These are phyloP conservation scores for Colletotrichum musicola DNA, from an alignment of 2,329 filamentous ascomycete genomes.

Conservation along the genomic window DNA sequence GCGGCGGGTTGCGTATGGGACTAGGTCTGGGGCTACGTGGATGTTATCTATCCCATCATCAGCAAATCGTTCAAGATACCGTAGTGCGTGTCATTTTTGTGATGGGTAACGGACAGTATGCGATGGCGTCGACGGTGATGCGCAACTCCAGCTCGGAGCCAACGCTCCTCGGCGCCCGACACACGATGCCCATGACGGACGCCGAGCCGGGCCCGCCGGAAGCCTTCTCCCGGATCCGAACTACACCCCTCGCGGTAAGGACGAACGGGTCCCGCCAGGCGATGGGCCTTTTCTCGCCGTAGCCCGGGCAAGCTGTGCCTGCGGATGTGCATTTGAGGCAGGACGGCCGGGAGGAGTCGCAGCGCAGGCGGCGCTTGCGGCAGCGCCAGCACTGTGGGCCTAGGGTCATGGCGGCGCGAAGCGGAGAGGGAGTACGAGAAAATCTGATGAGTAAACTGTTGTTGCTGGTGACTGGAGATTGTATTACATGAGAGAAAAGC, in stretches of 20 bases:
- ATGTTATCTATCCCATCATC: not conserved
- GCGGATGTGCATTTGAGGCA: constrained; percentile 1
- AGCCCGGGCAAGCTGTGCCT: constrained; percentile 2
- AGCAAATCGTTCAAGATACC: not conserved
- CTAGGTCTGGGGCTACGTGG: constrained; percentile 3
- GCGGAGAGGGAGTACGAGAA: not conserved
- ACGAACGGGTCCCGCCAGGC: constrained; percentile 11
- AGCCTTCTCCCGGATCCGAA: constrained; percentile 2
- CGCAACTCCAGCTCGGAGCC: constrained; percentile 5
- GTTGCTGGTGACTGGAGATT: not conserved
- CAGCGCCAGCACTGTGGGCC: constrained; percentile 28
- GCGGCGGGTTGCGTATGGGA: constrained; percentile 5
- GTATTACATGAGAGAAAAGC: not conserved
- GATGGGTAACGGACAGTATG: constrained; percentile 10
- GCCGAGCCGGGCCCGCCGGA: not conserved
- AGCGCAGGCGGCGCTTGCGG: constrained; percentile 16
- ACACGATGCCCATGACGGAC: constrained; percentile 21
- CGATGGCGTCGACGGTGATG: constrained; percentile 11
- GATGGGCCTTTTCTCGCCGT: constrained; percentile 5
- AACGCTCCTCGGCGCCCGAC: constrained; percentile 10
- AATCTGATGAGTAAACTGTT: not conserved
- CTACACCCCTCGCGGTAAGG: not conserved
- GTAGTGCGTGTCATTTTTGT: no score
- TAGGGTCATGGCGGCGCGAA: constrained; percentile 3
- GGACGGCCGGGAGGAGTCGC: constrained; percentile 21